These are phyloP conservation scores for Umbelopsis ramanniana DNA, from an alignment of 192 early-diverging fungal species.

Conservation along the genomic window DNA sequence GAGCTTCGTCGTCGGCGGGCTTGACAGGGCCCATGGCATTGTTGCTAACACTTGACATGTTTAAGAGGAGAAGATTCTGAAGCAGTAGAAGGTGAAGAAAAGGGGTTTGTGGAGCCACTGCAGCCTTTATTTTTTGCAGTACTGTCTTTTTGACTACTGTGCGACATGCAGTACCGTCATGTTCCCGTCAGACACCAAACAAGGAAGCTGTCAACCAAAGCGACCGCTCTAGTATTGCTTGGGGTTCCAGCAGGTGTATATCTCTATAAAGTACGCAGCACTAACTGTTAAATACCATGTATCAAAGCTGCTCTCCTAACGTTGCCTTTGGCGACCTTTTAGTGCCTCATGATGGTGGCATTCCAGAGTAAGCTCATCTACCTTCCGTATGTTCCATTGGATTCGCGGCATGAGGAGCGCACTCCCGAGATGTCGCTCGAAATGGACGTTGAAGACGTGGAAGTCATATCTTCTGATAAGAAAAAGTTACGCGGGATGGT, in stretches of 20 bases:
- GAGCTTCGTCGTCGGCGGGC: constrained; percentile 46
- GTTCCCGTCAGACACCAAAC: constrained; percentile 11
- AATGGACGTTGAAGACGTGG: constrained; percentile 20
- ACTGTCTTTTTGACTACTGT: neutral
- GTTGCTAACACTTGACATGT: constrained; percentile 52
- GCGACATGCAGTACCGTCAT: constrained; percentile 10
- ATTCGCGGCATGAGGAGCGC: constrained; percentile 29
- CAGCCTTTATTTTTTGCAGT: neutral
- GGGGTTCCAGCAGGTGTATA: constrained; percentile 35
- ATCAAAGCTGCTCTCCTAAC: neutral
- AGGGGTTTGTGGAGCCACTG: neutral
- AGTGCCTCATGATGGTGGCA: constrained; percentile 43
- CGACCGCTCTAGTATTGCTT: constrained; percentile 18
- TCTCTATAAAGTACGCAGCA: constrained; percentile 29
- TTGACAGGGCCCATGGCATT: constrained; percentile 49
- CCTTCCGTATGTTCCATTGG: constrained; percentile 42
- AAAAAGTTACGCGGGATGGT: neutral
- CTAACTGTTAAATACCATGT: neutral
- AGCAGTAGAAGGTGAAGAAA: constrained; percentile 4
- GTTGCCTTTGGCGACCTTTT: neutral
- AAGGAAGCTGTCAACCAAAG: constrained; percentile 19
- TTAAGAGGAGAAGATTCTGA: constrained; percentile 12
- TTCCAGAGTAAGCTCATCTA: constrained; percentile 54
- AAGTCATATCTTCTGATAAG: neutral
- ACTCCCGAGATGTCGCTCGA: constrained; percentile 9